Evolutionary conservation across 2,329 filamentous ascomycete species (phyloP), one percentile per base, ranked within the genome.

Genomic region (Dichotomopilus funicola): DNA sequence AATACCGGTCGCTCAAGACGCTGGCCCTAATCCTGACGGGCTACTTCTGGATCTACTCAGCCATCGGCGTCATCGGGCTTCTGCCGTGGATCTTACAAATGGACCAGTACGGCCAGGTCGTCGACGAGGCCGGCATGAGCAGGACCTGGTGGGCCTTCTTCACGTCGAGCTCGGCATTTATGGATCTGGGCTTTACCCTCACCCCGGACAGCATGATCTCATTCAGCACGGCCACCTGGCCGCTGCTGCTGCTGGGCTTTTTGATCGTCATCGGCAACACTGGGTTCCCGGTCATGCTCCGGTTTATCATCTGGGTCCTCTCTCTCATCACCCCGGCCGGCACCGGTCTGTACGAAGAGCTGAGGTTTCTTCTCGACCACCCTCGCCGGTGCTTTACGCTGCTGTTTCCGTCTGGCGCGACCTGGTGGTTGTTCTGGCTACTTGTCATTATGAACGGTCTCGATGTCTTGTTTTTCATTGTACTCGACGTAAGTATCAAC

Each of bases 201-300:
- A 97, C 91, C 0, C 87, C 91, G 0, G 89, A 97, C 72, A 96
- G 91, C 63, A 96, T 99, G 91, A 80, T 84, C 43, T 92, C 89
- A 0, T 97, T 97, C 70, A 85, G 89, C 63, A 80, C 75, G 7
- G 89, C 90, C 0, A 76, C 87, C 6, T 87, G 89, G 63, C 84
- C 87, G 0, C 75, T 97, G 46, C 75, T 96, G 27, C 68, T 94
- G 44, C 83, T 91, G 72, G 83, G 84, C 6, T 95, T 95, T 63
- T 79, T 97, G 43, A 94, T 97, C 67, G 84, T 97, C 59, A 90
- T 96, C 58, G 92, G 92, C 54, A 97, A 97, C 66, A 97, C 92
- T 0, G 94, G 88, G 0, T 97, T 97, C 64, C 94, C 92, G 0
- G 89, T 94, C 66, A 91, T 96, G 87, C 80, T 97, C 31, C 87